Percentiles rank a stretch among this genome's conserved stretches.
phyloP scores from a whole-genome alignment of 306 rosid species.

The Lablab purpureus region DNA sequence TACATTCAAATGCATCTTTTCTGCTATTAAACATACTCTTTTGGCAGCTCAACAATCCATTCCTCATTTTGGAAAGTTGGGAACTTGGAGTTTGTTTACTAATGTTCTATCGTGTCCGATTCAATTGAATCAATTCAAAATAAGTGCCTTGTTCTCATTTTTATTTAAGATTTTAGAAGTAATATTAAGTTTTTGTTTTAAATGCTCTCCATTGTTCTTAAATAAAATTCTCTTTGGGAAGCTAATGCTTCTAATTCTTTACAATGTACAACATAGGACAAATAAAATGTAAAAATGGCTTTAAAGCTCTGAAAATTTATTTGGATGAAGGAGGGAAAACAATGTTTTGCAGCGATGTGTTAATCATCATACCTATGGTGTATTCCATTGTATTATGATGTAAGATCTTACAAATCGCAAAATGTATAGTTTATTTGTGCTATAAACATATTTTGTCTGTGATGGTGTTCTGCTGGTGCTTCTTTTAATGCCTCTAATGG shows the following conservation, averaged over 20 bases:
- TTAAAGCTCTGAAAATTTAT: not conserved
- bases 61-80: conserved; percentile 20
- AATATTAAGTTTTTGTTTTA: conserved; percentile 7
- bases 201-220: not conserved
- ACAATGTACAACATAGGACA: not conserved
- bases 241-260: conserved; percentile 10
- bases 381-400: conserved; percentile 18
- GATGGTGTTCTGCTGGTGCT: conserved; percentile 9
- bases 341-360: conserved; percentile 20
- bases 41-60: conserved; percentile 8
- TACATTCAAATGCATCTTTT: conserved; percentile 35
- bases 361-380: not conserved
- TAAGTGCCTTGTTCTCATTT: conserved; percentile 26
- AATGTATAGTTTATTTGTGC: conserved; percentile 15
- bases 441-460: conserved; percentile 31
- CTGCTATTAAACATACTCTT: conserved; percentile 19
- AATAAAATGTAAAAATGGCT: conserved; percentile 17
- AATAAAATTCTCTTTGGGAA: not conserved
- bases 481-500: conserved; percentile 28
- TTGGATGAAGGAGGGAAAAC: conserved; percentile 31
- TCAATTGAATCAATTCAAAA: conserved; percentile 5
- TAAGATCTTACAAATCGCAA: not conserved
- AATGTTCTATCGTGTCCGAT: conserved; percentile 28
- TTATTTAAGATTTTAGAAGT: conserved; percentile 27
- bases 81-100: conserved; percentile 12